These are phyloP conservation scores for Botrytis galanthina DNA, from an alignment of 2,329 filamentous ascomycete species.

Conservation along the genomic window DNA sequence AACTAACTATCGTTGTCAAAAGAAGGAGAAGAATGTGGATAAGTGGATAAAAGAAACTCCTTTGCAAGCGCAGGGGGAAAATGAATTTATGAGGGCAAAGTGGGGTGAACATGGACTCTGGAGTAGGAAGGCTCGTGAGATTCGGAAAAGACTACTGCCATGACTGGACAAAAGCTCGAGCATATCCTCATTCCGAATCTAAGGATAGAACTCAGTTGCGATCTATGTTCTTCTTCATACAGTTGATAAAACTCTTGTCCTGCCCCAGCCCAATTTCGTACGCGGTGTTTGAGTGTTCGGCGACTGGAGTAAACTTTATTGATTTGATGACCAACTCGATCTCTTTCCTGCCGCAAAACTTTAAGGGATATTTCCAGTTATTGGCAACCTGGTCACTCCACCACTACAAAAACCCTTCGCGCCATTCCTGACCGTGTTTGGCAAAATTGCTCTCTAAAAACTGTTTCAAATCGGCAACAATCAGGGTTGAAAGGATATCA, in stretches of 20 bases:
- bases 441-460: neutral
- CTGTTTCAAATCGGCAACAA: neutral
- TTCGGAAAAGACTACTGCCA: neutral
- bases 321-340: neutral
- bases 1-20: neutral
- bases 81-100: neutral
- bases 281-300: neutral
- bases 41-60: neutral
- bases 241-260: neutral
- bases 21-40: neutral
- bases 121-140: neutral
- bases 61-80: neutral
- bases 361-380: neutral
- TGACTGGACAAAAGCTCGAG: neutral
- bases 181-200: neutral
- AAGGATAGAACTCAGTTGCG: neutral
- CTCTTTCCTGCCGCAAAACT: neutral
- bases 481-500: neutral
- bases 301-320: neutral
- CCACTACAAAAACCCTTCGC: neutral
- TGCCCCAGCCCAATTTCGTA: neutral
- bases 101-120: neutral
- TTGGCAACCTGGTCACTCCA: neutral
- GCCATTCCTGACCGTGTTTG: neutral
- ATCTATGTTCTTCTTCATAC: neutral